phyloP scores from a whole-genome alignment of 805 yeast species.

The Kazachstania bromeliacearum region DNA sequence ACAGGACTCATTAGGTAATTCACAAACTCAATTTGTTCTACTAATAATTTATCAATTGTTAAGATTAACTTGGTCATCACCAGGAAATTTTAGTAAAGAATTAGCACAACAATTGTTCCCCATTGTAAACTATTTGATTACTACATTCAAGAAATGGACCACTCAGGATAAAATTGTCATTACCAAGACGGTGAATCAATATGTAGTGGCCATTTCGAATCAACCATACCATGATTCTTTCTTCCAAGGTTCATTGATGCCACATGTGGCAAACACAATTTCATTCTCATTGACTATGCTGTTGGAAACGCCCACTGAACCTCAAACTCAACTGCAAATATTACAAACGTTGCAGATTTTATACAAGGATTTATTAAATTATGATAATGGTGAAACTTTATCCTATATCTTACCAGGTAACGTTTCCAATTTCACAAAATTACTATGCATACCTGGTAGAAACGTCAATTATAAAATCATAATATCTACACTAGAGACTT shows the following conservation, averaged over 20 bases:
- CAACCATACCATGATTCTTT: conserved; percentile 18
- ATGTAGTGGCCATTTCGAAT: conserved; percentile 2
- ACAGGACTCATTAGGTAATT: conserved; percentile 37
- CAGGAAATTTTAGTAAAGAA: conserved; percentile 30
- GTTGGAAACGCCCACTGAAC: conserved; percentile 16
- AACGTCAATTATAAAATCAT: conserved; percentile 33
- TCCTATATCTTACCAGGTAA: conserved; percentile 45
- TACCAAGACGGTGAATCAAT: background rate
- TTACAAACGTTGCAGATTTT: conserved; percentile 30
- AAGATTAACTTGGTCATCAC: conserved; percentile 37
- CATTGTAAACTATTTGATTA: conserved; percentile 36
- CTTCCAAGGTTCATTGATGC: conserved; percentile 16
- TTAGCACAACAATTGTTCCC: conserved; percentile 40
- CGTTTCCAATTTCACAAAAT: conserved; percentile 36
- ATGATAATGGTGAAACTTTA: conserved; percentile 39
- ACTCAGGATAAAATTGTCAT: conserved; percentile 6
- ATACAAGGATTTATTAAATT: conserved; percentile 25
- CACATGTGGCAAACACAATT: conserved; percentile 41
- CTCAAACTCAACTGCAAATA: conserved; percentile 27
- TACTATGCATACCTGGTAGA: conserved; percentile 26
- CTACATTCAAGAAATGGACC: conserved; percentile 21
- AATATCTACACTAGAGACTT: conserved; percentile 23
- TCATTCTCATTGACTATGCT: conserved; percentile 34
- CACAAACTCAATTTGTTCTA: conserved; percentile 38
- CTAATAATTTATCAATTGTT: conserved; percentile 38